Conservation (phyloP, 495 filamentous ascomycete genomes). For the Podospora pseudocomata region DNA sequence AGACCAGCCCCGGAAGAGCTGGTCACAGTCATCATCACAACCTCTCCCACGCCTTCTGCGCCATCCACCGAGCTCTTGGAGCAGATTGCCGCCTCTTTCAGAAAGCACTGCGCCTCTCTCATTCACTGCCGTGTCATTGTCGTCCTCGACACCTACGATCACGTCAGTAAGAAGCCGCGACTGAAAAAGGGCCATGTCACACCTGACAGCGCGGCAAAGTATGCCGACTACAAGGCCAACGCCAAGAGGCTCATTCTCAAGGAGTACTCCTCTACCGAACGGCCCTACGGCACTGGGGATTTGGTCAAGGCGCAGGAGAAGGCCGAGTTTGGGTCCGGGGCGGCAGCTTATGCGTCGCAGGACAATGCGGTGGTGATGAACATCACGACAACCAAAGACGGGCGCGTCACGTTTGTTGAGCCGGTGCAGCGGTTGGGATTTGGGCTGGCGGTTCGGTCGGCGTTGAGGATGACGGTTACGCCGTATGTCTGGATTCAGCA, state of each 20-base stretch:
- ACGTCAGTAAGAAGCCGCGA: constrained; percentile 33
- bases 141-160: constrained; percentile 47
- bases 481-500: constrained; percentile 50
- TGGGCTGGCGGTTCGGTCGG: constrained; percentile 43
- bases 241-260: constrained; percentile 37
- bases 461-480: constrained; percentile 38
- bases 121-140: constrained; percentile 38
- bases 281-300: constrained; percentile 3
- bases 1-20: constrained; percentile 14
- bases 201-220: constrained; percentile 34
- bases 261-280: constrained; percentile 20
- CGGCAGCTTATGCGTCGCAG: constrained; percentile 25
- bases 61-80: constrained; percentile 44
- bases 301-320: constrained; percentile 24
- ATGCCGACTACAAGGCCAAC: constrained; percentile 40
- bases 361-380: constrained; percentile 36
- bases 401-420: constrained; percentile 40
- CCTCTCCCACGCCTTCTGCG: constrained; percentile 47
- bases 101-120: constrained; percentile 32
- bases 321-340: constrained; percentile 42
- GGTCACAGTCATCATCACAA: constrained; percentile 47
- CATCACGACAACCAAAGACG: constrained; percentile 33
- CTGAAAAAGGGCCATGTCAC: constrained; percentile 48
- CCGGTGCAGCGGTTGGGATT: constrained; percentile 43
- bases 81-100: constrained; percentile 39